Evolutionary conservation across 2,329 filamentous ascomycete species (phyloP).

Genomic region (Fusarium vanettenii): DNA sequence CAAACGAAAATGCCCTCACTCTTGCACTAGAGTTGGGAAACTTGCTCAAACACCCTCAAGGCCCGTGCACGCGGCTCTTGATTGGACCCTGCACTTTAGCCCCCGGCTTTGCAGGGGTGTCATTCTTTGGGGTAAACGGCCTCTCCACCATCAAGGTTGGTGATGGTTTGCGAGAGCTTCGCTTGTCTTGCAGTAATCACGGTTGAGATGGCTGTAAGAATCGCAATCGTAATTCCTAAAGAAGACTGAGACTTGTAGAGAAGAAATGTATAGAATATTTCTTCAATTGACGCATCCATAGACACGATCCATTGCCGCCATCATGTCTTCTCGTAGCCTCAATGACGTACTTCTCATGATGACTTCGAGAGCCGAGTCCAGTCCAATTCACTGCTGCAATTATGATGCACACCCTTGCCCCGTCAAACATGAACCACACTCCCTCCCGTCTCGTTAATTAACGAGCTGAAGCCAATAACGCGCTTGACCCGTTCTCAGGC

Average conservation of each 20-base stretch:
- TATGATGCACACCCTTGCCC: not conserved
- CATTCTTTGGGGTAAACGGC: slow-evolving; percentile 24
- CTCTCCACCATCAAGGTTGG: slow-evolving; percentile 19
- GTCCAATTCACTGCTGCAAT: not conserved
- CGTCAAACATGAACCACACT: not conserved
- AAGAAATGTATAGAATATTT: not conserved
- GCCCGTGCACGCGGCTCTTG: slow-evolving; percentile 21
- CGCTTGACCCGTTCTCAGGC: not conserved
- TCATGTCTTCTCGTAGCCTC: slow-evolving; percentile 32
- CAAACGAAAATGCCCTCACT: slow-evolving; percentile 20
- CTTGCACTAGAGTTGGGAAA: slow-evolving; percentile 36
- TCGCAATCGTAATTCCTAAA: not conserved
- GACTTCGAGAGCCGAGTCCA: not conserved
- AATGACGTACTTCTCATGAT: slow-evolving; percentile 40
- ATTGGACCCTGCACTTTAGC: slow-evolving; percentile 32
- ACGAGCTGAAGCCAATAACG: not conserved
- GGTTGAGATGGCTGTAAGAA: not conserved
- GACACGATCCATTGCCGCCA: not conserved
- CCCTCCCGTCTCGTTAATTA: not conserved
- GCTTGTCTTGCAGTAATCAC: not conserved
- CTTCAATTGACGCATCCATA: not conserved
- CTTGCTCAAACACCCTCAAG: slow-evolving; percentile 55
- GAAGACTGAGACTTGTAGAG: not conserved
- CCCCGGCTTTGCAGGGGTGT: not conserved
- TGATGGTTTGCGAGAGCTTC: not conserved